phyloP scores from a whole-genome alignment of 23 red algal species.

The Gracilaria domingensis region DNA sequence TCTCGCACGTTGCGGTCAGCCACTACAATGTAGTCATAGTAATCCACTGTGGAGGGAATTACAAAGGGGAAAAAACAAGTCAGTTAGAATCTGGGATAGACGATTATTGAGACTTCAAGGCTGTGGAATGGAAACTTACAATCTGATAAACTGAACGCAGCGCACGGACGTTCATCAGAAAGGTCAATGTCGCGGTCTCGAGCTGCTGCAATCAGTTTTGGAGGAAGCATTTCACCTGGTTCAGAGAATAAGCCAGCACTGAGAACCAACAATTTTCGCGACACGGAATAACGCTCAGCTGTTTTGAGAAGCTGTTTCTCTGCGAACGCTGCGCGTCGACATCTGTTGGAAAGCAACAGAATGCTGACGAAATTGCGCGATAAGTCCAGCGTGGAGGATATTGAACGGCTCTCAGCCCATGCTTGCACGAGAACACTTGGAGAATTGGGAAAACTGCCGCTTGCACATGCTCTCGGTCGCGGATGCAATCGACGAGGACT shows the following conservation, averaged over 20 bases:
- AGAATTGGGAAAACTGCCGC: constrained; percentile 36
- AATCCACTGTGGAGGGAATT: constrained; percentile 29
- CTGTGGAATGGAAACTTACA: constrained; percentile 34
- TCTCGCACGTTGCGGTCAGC: constrained; percentile 53
- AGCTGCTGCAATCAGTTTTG: constrained; percentile 27
- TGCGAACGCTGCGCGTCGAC: constrained; percentile 57
- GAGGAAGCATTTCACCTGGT: constrained; percentile 52
- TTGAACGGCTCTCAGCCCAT: constrained; percentile 48
- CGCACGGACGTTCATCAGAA: constrained; percentile 55
- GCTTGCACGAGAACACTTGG: constrained; percentile 34
- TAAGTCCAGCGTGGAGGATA: constrained; percentile 49
- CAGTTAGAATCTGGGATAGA: too few species aligned
- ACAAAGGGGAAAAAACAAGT: neutral
- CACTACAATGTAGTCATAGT: constrained; percentile 63
- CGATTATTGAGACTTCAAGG: neutral
- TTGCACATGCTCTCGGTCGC: neutral
- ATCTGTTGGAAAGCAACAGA: constrained; percentile 45
- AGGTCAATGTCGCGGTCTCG: constrained; percentile 49
- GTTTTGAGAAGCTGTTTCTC: constrained; percentile 46
- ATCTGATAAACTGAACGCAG: constrained; percentile 48
- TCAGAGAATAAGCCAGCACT: constrained; percentile 55
- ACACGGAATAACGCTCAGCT: constrained; percentile 57
- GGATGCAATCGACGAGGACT: constrained; percentile 8
- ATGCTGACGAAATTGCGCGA: constrained; percentile 43
- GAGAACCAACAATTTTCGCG: constrained; percentile 43